Evolutionary conservation across 139 green algal genomes (phyloP), one percentile per base, ranked within the genome.

Genomic region (Chlorella vulgaris): DNA sequence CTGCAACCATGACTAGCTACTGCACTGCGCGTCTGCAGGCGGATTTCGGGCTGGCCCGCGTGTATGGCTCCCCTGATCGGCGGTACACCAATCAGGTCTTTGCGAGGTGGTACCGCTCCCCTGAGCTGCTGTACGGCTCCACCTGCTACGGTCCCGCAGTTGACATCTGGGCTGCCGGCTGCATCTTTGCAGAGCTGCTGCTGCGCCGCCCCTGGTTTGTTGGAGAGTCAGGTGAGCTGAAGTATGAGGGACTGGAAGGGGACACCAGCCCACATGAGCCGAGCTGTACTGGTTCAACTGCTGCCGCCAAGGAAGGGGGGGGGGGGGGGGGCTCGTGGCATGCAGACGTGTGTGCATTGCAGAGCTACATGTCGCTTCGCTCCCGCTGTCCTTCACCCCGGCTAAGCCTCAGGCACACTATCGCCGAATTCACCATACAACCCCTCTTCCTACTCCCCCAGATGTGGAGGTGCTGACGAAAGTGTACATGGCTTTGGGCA

Each of bases 81-180:
- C 74, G 83, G 22, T 94, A 92, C 82, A 98, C 94, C 13, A 87
- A 91, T 78, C 88, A 93, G 88, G 95, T 98, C 60, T 98, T 98
- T 92, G 93, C 95, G 1, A 84, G 88, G 2, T 98, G 94, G 94
- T 98, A 98, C 84, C 86, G 95, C 10, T 51, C 95, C 0, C 94
- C 95, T 18, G 95, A 98, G 90, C 89, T 98, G 66, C 87, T 98
- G 22, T 96, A 94, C 76, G 94, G 94, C 36, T 88, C 84, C 29
- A 88, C 74, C 19, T 87, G 82, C 78, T 98, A 98, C 79, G 89
- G 90, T 19, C 82, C 93, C n/a, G 70, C 55, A 1, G 85, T 97
- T 22, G 95, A 98, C 85, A 81, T 98, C 8, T 98, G 95, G 95
- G 95, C 91, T 10, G 88, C 90, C 19, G 95, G 95, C 21, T 98